phyloP scores from a whole-genome alignment of 495 filamentous ascomycete species.

The Aspergillus heteromorphus region DNA sequence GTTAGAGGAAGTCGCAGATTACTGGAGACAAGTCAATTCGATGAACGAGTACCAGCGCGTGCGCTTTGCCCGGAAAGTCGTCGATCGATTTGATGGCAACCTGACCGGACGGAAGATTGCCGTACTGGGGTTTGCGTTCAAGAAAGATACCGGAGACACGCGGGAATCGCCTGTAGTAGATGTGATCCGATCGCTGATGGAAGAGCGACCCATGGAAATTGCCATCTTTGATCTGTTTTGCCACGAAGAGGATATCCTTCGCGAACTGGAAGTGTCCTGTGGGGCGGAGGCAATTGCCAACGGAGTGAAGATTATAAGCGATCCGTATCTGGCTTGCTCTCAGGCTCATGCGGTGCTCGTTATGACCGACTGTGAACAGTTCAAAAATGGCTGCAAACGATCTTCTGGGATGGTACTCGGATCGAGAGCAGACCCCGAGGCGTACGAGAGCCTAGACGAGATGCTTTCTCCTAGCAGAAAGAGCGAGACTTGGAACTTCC shows the following conservation, averaged over 20 bases:
- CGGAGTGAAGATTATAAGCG: slow-evolving; percentile 26
- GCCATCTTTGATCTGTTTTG: slow-evolving; percentile 73
- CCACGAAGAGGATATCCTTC: slow-evolving; percentile 39
- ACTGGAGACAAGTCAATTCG: slow-evolving; percentile 66
- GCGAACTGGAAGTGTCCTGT: slow-evolving; percentile 26
- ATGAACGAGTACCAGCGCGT: slow-evolving; percentile 76
- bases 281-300: neutral
- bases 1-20: slow-evolving; percentile 67
- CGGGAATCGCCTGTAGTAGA: slow-evolving; percentile 67
- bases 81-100: slow-evolving; percentile 62
- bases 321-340: slow-evolving; percentile 36
- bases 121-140: slow-evolving; percentile 74
- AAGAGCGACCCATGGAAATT: slow-evolving; percentile 58
- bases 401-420: neutral
- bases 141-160: slow-evolving; percentile 75
- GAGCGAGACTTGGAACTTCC: slow-evolving; percentile 13
- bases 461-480: neutral
- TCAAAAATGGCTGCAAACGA: slow-evolving; percentile 14
- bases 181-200: slow-evolving; percentile 58
- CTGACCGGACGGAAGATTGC: slow-evolving; percentile 67
- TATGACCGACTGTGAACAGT: slow-evolving; percentile 35
- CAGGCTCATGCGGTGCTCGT: slow-evolving; percentile 32
- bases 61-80: slow-evolving; percentile 59
- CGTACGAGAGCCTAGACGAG: neutral
- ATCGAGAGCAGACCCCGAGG: neutral